Evolutionary conservation across 1,139 yeast genomes (phyloP).

Genomic region (Barnettozyma hawaiiensis): DNA sequence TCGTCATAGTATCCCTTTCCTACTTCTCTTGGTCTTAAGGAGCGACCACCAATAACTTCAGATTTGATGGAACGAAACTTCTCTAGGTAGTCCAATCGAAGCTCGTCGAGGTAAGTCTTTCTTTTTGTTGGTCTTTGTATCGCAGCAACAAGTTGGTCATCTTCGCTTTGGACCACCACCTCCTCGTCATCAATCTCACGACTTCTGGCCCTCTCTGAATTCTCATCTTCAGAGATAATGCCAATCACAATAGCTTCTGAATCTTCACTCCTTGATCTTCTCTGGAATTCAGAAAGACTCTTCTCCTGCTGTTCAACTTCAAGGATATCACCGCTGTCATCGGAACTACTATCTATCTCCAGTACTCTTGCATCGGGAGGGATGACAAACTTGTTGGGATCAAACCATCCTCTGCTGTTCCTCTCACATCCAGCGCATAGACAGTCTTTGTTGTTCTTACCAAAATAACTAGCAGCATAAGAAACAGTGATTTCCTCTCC

Average conservation of each 20-base stretch:
- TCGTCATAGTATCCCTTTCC: neutral
- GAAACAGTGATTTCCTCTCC: constrained; percentile 44
- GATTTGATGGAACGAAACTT: neutral
- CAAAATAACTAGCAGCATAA: constrained; percentile 40
- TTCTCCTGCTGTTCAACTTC: neutral
- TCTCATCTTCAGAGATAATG: constrained; percentile 5
- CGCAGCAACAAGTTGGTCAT: constrained; percentile 1
- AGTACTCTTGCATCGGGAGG: constrained; percentile 10
- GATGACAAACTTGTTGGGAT: constrained; percentile 10
- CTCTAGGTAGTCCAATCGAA: neutral
- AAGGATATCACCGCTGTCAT: neutral
- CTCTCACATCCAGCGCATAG: constrained; percentile 41
- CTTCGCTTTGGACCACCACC: neutral
- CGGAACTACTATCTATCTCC: constrained; percentile 10
- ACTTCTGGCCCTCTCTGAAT: neutral
- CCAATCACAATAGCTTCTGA: constrained; percentile 8
- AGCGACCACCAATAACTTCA: constrained; percentile 14
- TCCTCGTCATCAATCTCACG: constrained; percentile 4
- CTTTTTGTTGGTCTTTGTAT: constrained; percentile 5
- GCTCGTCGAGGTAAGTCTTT: neutral
- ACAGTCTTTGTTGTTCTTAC: constrained; percentile 37
- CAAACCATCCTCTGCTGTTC: constrained; percentile 23
- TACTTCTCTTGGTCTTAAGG: constrained; percentile 15
- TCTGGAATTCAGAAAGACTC: neutral
- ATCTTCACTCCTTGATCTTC: neutral